These are phyloP conservation scores for Verticillium zaregamsianum DNA, from an alignment of 2,329 filamentous ascomycete species.

Conservation along the genomic window DNA sequence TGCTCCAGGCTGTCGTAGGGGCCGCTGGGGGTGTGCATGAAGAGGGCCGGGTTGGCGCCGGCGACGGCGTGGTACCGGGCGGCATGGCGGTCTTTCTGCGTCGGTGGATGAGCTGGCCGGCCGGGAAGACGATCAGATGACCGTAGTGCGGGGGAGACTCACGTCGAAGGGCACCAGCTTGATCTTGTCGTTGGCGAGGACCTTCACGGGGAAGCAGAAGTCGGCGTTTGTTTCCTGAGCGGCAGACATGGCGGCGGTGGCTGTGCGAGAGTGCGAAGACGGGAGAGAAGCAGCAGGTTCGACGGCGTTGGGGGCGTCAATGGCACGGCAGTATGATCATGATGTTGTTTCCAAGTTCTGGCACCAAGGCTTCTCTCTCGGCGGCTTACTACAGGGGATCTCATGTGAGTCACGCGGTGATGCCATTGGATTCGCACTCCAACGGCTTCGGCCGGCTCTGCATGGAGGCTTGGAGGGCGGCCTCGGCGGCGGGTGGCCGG, in stretches of 20 bases:
- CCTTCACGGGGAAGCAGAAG: slow-evolving; percentile 5
- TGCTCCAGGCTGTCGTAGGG: slow-evolving; percentile 12
- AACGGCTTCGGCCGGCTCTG: background rate
- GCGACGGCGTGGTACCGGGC: slow-evolving; percentile 5
- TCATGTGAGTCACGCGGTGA: background rate
- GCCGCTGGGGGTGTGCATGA: slow-evolving; percentile 13
- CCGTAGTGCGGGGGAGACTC: background rate
- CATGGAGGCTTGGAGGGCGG: background rate
- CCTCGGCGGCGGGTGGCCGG: background rate
- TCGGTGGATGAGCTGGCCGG: background rate
- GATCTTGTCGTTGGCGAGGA: slow-evolving; percentile 10
- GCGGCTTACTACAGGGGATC: background rate
- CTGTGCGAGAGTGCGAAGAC: background rate
- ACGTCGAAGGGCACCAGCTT: slow-evolving; percentile 14
- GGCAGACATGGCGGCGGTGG: background rate
- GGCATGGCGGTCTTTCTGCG: slow-evolving; percentile 12
- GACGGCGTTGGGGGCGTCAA: background rate
- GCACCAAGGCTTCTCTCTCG: background rate
- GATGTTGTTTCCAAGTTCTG: background rate
- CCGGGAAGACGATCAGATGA: background rate
- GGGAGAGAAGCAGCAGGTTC: background rate
- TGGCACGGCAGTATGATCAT: background rate
- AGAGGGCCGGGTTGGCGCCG: slow-evolving; percentile 13
- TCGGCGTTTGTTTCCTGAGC: background rate
- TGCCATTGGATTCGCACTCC: background rate